A percentile compares a stretch with the other conserved stretches of the same genome.
phyloP scores from a whole-genome alignment of 768 basidiomycete genomes.

The Termitomyces sp. region DNA sequence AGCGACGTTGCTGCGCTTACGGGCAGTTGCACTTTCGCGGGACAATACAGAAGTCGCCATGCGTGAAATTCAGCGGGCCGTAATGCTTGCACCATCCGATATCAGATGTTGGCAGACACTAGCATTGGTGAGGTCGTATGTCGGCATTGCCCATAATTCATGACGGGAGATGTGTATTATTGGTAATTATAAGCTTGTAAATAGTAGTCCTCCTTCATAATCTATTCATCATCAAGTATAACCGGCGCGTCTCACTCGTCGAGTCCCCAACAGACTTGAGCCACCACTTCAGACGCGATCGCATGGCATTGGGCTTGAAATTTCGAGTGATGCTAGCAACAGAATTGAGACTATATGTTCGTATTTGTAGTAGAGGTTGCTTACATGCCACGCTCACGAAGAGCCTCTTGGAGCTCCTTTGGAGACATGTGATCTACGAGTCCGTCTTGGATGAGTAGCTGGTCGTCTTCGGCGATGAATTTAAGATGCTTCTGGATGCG shows the following conservation, averaged over 20 bases:
- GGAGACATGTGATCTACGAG: constrained; percentile 37
- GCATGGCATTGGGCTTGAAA: constrained; percentile 36
- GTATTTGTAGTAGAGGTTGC: constrained; percentile 20
- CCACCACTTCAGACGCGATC: constrained; percentile 59
- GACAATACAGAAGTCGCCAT: constrained; percentile 21
- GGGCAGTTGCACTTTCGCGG: constrained; percentile 37
- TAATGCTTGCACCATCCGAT: constrained; percentile 56
- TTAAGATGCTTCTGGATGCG: constrained; percentile 35
- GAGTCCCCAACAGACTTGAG: constrained; percentile 39
- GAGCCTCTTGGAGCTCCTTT: constrained; percentile 55
- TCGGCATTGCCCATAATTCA: neutral
- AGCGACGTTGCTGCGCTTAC: constrained; percentile 40
- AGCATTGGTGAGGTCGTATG: constrained; percentile 40
- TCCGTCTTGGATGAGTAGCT: constrained; percentile 47
- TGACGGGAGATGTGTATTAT: constrained; percentile 10
- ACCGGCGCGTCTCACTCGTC: constrained; percentile 36
- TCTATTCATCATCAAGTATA: constrained; percentile 38
- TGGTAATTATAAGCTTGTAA: constrained; percentile 8
- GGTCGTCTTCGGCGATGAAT: constrained; percentile 59
- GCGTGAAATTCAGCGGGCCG: constrained; percentile 51
- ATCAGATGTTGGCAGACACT: constrained; percentile 51
- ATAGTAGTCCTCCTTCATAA: constrained; percentile 12
- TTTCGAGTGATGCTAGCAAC: constrained; percentile 29
- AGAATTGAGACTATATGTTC: neutral
- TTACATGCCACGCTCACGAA: constrained; percentile 76